Evolutionary conservation across 495 filamentous ascomycete species (phyloP).

Genomic region (Talaromyces liani): DNA sequence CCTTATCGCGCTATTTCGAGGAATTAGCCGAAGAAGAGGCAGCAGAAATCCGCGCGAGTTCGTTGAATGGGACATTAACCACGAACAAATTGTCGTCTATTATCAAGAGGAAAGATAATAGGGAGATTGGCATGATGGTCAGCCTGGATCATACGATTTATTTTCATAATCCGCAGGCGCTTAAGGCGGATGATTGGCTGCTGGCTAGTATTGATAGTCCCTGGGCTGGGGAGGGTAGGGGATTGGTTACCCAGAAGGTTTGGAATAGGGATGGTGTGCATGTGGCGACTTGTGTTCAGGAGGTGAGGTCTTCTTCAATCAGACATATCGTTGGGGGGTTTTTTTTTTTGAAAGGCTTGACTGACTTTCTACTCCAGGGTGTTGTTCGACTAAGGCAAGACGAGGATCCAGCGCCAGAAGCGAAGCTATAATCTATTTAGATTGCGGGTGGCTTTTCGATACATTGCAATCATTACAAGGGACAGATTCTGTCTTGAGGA

Average conservation of each 20-base stretch:
- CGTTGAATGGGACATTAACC: conserved; percentile 32
- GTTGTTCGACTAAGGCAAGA: conserved; percentile 41
- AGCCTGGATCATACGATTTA: conserved; percentile 90
- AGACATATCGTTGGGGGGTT: neutral
- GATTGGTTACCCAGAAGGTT: conserved; percentile 80
- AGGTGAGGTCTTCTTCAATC: conserved; percentile 32
- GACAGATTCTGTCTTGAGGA: neutral
- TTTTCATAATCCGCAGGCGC: conserved; percentile 76
- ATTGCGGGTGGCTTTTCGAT: neutral
- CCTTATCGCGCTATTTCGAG: conserved; percentile 30
- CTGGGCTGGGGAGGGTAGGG: conserved; percentile 89
- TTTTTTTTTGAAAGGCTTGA: neutral
- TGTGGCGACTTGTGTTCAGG: conserved; percentile 81
- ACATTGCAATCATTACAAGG: neutral
- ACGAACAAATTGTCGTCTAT: conserved; percentile 6
- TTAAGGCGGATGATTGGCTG: conserved; percentile 91
- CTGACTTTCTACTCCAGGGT: conserved; percentile 21
- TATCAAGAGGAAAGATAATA: conserved; percentile 6
- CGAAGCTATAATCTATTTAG: conserved; percentile 1
- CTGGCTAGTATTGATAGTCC: conserved; percentile 84
- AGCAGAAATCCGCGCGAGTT: conserved; percentile 33
- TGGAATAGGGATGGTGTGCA: conserved; percentile 75
- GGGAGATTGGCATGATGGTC: conserved; percentile 84
- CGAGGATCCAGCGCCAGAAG: conserved; percentile 11
- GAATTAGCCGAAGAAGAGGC: conserved; percentile 39